These are phyloP conservation scores for Nakaseomyces bracarensis DNA, from an alignment of 1,139 yeast species.

Conservation along the genomic window DNA sequence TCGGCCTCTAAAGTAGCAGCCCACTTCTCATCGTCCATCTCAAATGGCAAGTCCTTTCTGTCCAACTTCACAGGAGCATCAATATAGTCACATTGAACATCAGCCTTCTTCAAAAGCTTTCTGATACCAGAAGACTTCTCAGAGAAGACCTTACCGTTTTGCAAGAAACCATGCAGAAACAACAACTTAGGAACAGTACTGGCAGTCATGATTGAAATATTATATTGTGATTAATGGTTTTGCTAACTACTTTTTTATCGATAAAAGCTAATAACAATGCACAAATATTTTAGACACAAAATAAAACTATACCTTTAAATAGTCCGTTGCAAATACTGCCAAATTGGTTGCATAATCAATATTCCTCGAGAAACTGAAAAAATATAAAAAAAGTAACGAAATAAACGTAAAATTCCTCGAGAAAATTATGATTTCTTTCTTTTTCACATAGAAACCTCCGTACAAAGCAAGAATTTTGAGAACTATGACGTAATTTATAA, in stretches of 20 bases:
- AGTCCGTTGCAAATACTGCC: neutral
- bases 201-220: slow-evolving; percentile 6
- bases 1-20: slow-evolving; percentile 40
- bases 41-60: slow-evolving; percentile 63
- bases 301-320: neutral
- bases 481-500: neutral
- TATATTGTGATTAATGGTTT: too few relatives aligned
- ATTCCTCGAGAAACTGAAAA: neutral
- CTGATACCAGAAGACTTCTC: slow-evolving; percentile 74
- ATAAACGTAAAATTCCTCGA: neutral
- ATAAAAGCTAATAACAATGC: neutral
- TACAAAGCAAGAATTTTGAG: neutral
- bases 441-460: slow-evolving; percentile 1
- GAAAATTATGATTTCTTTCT: neutral
- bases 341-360: neutral
- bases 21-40: slow-evolving; percentile 40
- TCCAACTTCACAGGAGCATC: slow-evolving; percentile 66
- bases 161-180: slow-evolving; percentile 53
- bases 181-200: slow-evolving; percentile 33
- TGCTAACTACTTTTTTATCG: neutral
- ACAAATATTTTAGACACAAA: too few relatives aligned
- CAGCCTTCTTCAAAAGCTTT: slow-evolving; percentile 56
- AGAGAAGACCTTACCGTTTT: slow-evolving; percentile 67
- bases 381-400: too few relatives aligned
- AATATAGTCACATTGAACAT: slow-evolving; percentile 63